These are phyloP conservation scores for Tanacetum coccineum DNA, from an alignment of 129 eudicot species.

Conservation along the genomic window DNA sequence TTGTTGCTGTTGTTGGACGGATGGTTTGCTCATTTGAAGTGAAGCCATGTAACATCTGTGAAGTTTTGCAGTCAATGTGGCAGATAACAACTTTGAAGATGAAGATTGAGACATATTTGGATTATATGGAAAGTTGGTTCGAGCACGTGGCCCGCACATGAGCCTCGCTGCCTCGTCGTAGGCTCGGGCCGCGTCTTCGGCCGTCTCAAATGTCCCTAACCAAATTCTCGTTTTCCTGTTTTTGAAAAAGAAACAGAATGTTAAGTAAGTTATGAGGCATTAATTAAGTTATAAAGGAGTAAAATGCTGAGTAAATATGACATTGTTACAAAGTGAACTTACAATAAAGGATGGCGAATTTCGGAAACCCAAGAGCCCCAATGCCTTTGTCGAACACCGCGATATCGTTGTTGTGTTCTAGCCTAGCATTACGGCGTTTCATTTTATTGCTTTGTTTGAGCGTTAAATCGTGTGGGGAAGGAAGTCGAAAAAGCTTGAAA, in stretches of 20 bases:
- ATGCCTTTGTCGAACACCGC: slow-evolving; percentile 80
- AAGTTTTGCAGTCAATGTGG: slow-evolving; percentile 70
- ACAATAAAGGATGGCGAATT: slow-evolving; percentile 83
- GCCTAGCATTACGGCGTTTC: too few species aligned
- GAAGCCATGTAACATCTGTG: slow-evolving; percentile 79
- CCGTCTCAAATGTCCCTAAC: slow-evolving; percentile 86
- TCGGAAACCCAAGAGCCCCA: slow-evolving; percentile 98
- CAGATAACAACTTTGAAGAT: slow-evolving; percentile 65
- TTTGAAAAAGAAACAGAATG: slow-evolving; percentile 10
- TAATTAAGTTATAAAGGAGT: neutral
- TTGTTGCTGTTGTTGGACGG: slow-evolving; percentile 44
- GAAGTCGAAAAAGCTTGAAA: too few species aligned
- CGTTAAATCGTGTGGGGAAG: too few species aligned
- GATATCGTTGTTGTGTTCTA: too few species aligned
- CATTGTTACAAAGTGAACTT: slow-evolving; percentile 31
- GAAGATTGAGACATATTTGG: slow-evolving; percentile 40
- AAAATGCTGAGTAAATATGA: neutral
- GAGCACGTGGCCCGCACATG: slow-evolving; percentile 76
- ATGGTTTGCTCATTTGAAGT: slow-evolving; percentile 52
- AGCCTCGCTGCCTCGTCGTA: slow-evolving; percentile 90
- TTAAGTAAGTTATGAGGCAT: neutral
- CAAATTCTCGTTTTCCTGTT: slow-evolving; percentile 81
- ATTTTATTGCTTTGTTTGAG: too few species aligned
- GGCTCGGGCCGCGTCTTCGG: slow-evolving; percentile 87
- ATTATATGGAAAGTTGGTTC: slow-evolving; percentile 74